Conservation (phyloP, 1,139 yeast species). For the Candida freyschussii region DNA sequence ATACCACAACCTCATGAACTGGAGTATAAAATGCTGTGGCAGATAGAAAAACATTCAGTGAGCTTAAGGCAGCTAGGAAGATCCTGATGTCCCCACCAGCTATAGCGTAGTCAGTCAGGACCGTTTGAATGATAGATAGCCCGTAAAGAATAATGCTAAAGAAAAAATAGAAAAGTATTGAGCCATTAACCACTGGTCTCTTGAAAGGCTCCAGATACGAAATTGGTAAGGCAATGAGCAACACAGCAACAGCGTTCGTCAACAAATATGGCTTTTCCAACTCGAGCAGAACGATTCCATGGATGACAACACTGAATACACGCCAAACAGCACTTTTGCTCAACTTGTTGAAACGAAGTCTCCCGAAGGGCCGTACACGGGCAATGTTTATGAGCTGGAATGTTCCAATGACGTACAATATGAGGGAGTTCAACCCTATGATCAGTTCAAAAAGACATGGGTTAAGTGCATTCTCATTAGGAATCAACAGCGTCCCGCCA, state of each 20-base stretch:
- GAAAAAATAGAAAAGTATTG: constrained; percentile 28
- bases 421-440: constrained; percentile 21
- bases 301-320: constrained; percentile 30
- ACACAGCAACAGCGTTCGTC: constrained; percentile 23
- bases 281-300: constrained; percentile 25
- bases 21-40: constrained; percentile 41
- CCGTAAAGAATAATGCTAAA: constrained; percentile 19
- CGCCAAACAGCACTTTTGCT: constrained; percentile 32
- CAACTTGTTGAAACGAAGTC: constrained; percentile 24
- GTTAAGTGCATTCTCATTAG: constrained; percentile 45
- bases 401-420: constrained; percentile 29
- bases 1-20: constrained; percentile 38
- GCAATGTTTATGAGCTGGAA: constrained; percentile 27
- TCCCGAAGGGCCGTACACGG: constrained; percentile 23
- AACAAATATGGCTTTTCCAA: constrained; percentile 9
- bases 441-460: constrained; percentile 47
- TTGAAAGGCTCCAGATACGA: constrained; percentile 29
- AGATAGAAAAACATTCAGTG: constrained; percentile 34
- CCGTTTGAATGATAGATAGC: constrained; percentile 27
- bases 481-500: constrained; percentile 14
- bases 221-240: constrained; percentile 29
- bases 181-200: constrained; percentile 30
- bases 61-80: constrained; percentile 26
- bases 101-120: constrained; percentile 25
- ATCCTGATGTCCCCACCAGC: constrained; percentile 23